Base-by-base conservation (phyloP, 306 rosid species). In the Calophaca sinica region DNA sequence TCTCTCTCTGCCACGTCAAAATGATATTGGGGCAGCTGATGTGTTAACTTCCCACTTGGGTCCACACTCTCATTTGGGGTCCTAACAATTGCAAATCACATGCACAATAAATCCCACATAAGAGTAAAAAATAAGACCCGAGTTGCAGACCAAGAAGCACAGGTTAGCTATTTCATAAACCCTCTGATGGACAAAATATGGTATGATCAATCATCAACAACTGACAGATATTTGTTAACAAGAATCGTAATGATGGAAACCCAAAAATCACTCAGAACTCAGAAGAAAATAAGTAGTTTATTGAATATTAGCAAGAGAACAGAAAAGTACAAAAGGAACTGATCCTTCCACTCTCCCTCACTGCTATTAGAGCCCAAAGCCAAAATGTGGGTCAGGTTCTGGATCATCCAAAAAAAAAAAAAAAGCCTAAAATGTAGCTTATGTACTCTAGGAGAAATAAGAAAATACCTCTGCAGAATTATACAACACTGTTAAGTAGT, bases 131-230 rank as follows among this genome's bases (percentile, higher is more conserved):
- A 32, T 41, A 51, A 65, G 64, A 75, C 63, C 45, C 46, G 33
- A 26, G 28, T 46, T 54, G 33, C 70, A 59, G 45, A 55, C 26
- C 60, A 33, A 74, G 53, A 63, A 12, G 48, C 50, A 36, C 68
- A 70, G 54, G 62, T 33, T 38, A 52, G 36, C 44, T 38, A 10
- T 74, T 49, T 65, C 12, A 84, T 46, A 57, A 70, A 57, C 49
- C 29, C 62, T 69, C 66, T 57, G 28, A 63, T 38, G 78, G 38
- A 75, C 11, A 57, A 60, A 58, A 41, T 31, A 76, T 41, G 36
- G 51, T 75, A 38, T 35, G 45, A 58, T 59, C 35, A 36, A 73
- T 46, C 44, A 39, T 39, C 48, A 35, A 48, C 55, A 50, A 55
- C 59, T 53, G n/a, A 5, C 31, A 50, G 6, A 51, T 60, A 38